Evolutionary conservation across 2,329 filamentous ascomycete species (phyloP), one percentile per base, ranked within the genome.

Genomic region (Canariomyces notabilis): DNA sequence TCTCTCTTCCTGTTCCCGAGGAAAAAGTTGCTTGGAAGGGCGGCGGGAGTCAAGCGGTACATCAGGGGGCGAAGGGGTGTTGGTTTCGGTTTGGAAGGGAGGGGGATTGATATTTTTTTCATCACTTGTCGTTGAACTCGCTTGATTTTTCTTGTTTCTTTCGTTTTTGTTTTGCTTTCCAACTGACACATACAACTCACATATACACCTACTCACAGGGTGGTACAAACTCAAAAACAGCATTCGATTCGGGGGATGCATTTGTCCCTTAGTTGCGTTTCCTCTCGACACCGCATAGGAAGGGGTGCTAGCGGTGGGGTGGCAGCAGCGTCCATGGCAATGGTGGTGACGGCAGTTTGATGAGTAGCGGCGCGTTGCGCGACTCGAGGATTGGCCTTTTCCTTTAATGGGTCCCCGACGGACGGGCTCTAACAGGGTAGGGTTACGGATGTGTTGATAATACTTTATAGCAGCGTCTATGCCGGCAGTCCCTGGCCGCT

Each of bases 31-130:
- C 45, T 55, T 50, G 45, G 18, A 45, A 37, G 46, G 48, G 44
- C 36, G 39, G 43, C 49, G 45, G 46, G 50, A 53, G 51, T 54
- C 44, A 44, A 49, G 45, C 49, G 53, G 51, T 42, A 52, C 41
- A 48, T 51, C 42, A 53, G 46, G 53, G 50, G 51, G 53, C 53
- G 51, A 54, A 51, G 52, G 48, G 54, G 56, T 55, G 54, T 57
- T 55, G 54, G 50, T 52, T 46, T 42, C 52, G 48, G 42, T 20
- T 37, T 34, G 51, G 51, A 38, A 49, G 42, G 50, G 49, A 40
- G 45, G 51, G 42, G 42, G 37, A 43, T 52, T 44, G 42, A 47
- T 49, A 42, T 52, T 44, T 48, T 40, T 38, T 43, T 42, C 23
- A 41, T 26, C 23, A 3, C 23, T 34, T 34, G 31, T 44, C 32